phyloP scores from a whole-genome alignment of 148 eudicot genomes.

The Silene latifolia region DNA sequence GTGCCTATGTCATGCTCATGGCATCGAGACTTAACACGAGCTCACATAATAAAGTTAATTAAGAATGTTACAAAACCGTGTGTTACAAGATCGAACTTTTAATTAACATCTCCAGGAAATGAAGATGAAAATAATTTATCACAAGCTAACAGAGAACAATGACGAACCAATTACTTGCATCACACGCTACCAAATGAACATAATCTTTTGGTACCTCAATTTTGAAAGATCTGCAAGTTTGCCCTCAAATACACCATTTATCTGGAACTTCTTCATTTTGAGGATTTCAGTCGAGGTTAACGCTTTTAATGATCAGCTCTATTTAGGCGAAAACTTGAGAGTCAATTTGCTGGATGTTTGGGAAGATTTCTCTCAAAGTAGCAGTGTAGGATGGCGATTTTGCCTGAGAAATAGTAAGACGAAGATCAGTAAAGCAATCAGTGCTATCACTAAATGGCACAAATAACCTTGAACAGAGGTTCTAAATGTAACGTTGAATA shows the following conservation, averaged over 20 bases:
- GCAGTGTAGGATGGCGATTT: constrained; percentile 46
- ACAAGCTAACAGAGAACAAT: background rate
- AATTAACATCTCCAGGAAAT: constrained; percentile 4
- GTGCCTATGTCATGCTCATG: too few species aligned
- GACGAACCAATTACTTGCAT: background rate
- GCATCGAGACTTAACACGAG: background rate
- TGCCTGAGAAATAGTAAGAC: constrained; percentile 47
- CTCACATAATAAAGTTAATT: background rate
- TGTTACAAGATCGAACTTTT: background rate
- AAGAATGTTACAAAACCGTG: background rate
- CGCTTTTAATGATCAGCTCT: background rate
- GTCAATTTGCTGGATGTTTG: constrained; percentile 80
- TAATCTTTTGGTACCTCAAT: background rate
- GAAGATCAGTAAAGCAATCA: background rate
- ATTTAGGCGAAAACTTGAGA: constrained; percentile 57
- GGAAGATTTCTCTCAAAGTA: constrained; percentile 66
- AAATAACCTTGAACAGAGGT: background rate
- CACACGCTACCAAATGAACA: background rate
- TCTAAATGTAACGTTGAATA: background rate
- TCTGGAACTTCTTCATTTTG: background rate
- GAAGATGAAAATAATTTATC: background rate
- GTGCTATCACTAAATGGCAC: background rate
- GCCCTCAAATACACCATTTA: background rate
- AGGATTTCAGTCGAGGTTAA: background rate
- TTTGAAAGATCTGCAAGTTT: background rate